Percentiles rank a stretch among this genome's conserved stretches.
phyloP scores from a whole-genome alignment of 345 rosid genomes.

The Salix brachista region DNA sequence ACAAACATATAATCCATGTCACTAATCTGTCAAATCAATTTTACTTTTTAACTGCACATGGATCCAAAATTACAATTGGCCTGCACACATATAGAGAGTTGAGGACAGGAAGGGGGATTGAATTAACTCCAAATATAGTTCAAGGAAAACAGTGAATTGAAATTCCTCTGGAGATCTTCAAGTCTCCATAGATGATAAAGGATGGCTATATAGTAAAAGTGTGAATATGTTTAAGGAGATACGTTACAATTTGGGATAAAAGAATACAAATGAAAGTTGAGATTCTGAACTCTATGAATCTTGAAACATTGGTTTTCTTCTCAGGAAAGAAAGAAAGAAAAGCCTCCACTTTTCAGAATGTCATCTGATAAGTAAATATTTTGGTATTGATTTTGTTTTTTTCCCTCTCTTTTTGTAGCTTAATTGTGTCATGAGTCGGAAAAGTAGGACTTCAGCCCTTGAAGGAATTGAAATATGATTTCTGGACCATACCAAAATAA shows the following conservation, averaged over 20 bases:
- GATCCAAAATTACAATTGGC: neutral
- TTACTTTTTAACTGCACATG: neutral
- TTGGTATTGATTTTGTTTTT: neutral
- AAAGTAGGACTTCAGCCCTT: neutral
- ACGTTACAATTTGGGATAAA: neutral
- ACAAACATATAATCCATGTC: neutral
- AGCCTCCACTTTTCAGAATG: neutral
- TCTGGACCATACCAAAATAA: neutral
- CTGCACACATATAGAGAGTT: neutral
- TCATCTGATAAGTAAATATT: neutral
- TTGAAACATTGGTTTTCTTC: neutral
- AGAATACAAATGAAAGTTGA: neutral
- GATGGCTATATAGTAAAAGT: neutral
- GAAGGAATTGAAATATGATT: neutral
- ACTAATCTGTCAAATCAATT: neutral
- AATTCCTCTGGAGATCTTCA: neutral
- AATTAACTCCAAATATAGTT: neutral
- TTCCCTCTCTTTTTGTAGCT: neutral
- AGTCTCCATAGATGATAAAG: neutral
- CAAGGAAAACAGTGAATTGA: neutral
- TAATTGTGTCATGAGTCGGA: too few species aligned
- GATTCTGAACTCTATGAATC: neutral
- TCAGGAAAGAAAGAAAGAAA: neutral
- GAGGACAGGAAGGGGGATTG: neutral
- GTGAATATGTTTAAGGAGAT: neutral